Evolutionary conservation across 306 rosid species (phyloP), one percentile per base, ranked within the genome.

Genomic region (Parietaria judaica): DNA sequence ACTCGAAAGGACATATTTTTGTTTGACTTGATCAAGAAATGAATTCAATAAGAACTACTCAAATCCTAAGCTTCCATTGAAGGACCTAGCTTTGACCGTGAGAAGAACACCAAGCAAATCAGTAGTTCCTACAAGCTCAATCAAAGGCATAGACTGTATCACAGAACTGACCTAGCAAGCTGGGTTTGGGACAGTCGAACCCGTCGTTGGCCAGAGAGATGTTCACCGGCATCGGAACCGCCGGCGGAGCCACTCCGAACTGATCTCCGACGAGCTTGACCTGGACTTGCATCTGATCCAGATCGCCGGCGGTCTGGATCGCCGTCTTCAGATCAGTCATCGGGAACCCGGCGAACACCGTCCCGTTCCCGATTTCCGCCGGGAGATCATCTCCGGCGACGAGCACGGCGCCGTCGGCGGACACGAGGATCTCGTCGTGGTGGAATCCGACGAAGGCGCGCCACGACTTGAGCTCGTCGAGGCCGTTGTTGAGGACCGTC

Each of bases 241-340:
- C 38, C 0, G 99, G 95, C 6, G 95, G 79, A 62, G 72, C 86
- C 4, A 89, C 89, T 0, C 99, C 99, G 35, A 79, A 88, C 58
- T 81, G 89, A 3, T 88, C 80, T n/a, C 99, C 99, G 6, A 84
- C 31, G 54, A 94, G 58, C 1, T 78, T 8, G 64, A 94, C 77
- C 86, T 76, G 80, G 51, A 74, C 86, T 71, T 78, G 75, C 94
- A 84, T 89, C 95, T 94, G 97, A 46, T 78, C 73, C 73, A 83
- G 35, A 54, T 94, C 99, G 0, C 99, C 99, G 1, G 99, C 99
- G 0, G 99, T 94, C 66, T 84, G 80, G 13, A 75, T 78, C 55
- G 99, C 99, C 47, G 99, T 86, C 70, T 84, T 84, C 66, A 94
- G 94, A 74, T 94, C 97, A 1, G 90, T 79, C 89, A 64, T 63